Evolutionary conservation across 1,284 basidiomycete genomes (phyloP), one percentile per base, ranked within the genome.

Genomic region (Hymenochaete sp.): DNA sequence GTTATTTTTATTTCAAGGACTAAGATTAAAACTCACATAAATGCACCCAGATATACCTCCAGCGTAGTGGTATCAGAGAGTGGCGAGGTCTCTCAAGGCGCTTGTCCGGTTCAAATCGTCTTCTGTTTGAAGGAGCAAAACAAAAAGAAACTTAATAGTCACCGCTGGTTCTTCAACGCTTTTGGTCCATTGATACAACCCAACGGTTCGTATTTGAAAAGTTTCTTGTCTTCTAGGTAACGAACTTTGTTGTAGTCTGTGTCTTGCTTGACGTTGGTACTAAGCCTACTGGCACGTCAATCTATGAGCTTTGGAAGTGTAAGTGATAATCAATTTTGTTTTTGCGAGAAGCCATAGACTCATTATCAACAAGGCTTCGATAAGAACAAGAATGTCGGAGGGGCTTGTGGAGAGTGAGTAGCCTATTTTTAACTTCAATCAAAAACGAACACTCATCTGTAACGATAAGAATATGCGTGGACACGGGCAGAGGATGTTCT

Each of bases 101-200:
- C 78, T 1, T 88, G 89, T 50, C 93, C 93, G 0, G 77, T 95
- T n/a, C 93, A 96, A 65, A 70, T 96, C 53, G 63, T 95, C 38
- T 96, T 96, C 70, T 95, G 91, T 59, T 67, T 95, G 55, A 95
- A 96, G 66, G 93, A 93, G 61, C 83, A 91, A 66, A 96, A 95
- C 71, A 89, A 92, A 77, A 93, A 93, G 73, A 93, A 93, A 60
- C 67, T 93, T 52, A 93, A 93, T 67, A 85, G 80, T 58, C 89
- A 93, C 58, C 79, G 93, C 35, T 97, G 93, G 93, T 92, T 97
- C 67, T 97, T 97, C 76, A 96, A 97, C 59, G 93, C 90, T 0
- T 89, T 97, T 54, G 90, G 90, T 11, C 83, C 89, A 21, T 72
- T 95, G 44, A 73, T 93, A 60, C 81, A 84, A 41, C 87, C 87